phyloP scores from a whole-genome alignment of 2,329 filamentous ascomycete genomes.

The Taxawa tesnikishii region DNA sequence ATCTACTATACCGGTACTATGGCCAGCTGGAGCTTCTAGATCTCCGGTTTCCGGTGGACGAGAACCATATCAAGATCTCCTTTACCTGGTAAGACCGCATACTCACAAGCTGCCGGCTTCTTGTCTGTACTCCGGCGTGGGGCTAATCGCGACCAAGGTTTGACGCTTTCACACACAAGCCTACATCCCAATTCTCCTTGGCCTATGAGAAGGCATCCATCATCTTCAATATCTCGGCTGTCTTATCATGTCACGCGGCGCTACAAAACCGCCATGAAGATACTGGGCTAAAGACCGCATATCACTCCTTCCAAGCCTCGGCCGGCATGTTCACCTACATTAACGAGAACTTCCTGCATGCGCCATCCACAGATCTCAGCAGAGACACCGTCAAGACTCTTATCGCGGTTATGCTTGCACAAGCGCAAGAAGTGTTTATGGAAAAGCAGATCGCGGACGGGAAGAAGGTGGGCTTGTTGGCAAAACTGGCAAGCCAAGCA shows the following conservation, averaged over 20 bases:
- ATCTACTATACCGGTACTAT: conserved; percentile 94
- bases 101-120: too few species aligned
- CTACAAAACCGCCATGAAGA: conserved; percentile 88
- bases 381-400: conserved; percentile 91
- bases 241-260: conserved; percentile 89
- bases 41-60: conserved; percentile 89
- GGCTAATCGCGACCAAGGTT: conserved; percentile 63
- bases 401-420: conserved; percentile 85
- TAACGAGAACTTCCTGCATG: conserved; percentile 98
- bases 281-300: conserved; percentile 84
- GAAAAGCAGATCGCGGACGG: conserved; percentile 90
- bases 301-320: conserved; percentile 95
- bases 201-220: conserved; percentile 98
- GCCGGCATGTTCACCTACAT: conserved; percentile 99
- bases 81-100: conserved; percentile 93
- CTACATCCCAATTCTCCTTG: conserved; percentile 91
- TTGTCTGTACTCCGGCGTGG: too few species aligned
- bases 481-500: conserved; percentile 86
- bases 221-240: conserved; percentile 98
- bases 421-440: conserved; percentile 93
- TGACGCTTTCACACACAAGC: conserved; percentile 97
- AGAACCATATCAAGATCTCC: conserved; percentile 97
- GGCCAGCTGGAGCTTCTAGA: conserved; percentile 92
- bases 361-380: conserved; percentile 90
- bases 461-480: conserved; percentile 84